Conservation (phyloP, 2,329 filamentous ascomycete genomes). For the Clonostachys solani region DNA sequence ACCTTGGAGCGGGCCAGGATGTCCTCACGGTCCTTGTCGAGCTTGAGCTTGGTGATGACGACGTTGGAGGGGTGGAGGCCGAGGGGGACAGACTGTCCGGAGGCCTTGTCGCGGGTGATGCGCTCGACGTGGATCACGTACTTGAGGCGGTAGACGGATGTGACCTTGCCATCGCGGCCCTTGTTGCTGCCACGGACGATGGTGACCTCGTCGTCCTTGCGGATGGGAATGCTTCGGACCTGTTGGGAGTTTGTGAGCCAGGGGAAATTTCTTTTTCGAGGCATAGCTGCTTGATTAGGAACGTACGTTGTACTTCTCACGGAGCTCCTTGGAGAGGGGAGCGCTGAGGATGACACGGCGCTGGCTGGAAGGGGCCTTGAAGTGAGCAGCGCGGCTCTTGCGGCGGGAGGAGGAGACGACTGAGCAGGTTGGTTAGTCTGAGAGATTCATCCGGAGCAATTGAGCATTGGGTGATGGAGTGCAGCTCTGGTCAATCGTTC, state of each 20-base stretch:
- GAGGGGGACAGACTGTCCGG: slow-evolving; percentile 91
- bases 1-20: slow-evolving; percentile 82
- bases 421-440: slow-evolving; percentile 18
- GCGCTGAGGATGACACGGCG: slow-evolving; percentile 98
- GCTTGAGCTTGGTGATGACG: slow-evolving; percentile 97
- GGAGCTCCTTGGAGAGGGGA: slow-evolving; percentile 91
- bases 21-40: slow-evolving; percentile 90
- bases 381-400: slow-evolving; percentile 99
- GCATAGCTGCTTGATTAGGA: background rate
- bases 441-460: too few species aligned
- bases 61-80: slow-evolving; percentile 96
- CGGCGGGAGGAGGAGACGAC: slow-evolving; percentile 76
- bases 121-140: slow-evolving; percentile 97
- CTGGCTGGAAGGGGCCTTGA: slow-evolving; percentile 88
- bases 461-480: too few species aligned
- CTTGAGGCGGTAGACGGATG: slow-evolving; percentile 96
- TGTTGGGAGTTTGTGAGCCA: slow-evolving; percentile 24
- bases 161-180: slow-evolving; percentile 98
- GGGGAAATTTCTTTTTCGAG: background rate
- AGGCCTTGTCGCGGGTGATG: slow-evolving; percentile 94
- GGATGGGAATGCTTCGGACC: slow-evolving; percentile 94
- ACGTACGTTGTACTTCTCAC: slow-evolving; percentile 97
- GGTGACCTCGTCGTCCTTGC: slow-evolving; percentile 94
- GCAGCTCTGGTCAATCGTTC: too few species aligned
- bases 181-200: slow-evolving; percentile 93